Evolutionary conservation across 768 basidiomycete species (phyloP).

Genomic region (Suillus plorans): DNA sequence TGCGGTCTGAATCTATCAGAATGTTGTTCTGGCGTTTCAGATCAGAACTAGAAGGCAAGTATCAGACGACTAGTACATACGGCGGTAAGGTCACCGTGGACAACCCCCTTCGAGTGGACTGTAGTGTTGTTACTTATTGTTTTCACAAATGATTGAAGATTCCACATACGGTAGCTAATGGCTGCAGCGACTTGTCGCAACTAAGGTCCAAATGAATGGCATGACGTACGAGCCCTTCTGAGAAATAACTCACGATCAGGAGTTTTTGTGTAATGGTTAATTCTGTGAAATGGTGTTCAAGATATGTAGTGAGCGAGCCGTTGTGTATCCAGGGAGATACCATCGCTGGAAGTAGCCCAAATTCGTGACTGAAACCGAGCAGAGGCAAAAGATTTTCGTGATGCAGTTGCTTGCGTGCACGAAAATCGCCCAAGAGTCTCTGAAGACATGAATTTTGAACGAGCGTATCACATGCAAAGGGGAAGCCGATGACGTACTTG

Average conservation of each 20-base stretch:
- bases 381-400: constrained; percentile 31
- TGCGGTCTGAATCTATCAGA: constrained; percentile 30
- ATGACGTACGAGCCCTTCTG: neutral
- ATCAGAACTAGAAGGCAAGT: neutral
- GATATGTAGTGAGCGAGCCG: constrained; percentile 25
- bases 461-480: neutral
- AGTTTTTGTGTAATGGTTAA: constrained; percentile 8
- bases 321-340: constrained; percentile 35
- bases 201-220: neutral
- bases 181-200: constrained; percentile 14
- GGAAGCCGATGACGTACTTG: neutral
- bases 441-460: neutral
- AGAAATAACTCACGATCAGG: constrained; percentile 15
- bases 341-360: constrained; percentile 32
- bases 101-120: constrained; percentile 26
- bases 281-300: constrained; percentile 15
- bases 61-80: constrained; percentile 21
- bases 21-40: constrained; percentile 31
- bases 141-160: neutral
- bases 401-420: constrained; percentile 26
- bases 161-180: constrained; percentile 18
- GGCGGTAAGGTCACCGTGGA: constrained; percentile 48
- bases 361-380: constrained; percentile 27
- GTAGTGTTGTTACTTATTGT: neutral
- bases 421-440: constrained; percentile 18